phyloP scores from a whole-genome alignment of 257 asterid species.

The Solanum peruvianum region DNA sequence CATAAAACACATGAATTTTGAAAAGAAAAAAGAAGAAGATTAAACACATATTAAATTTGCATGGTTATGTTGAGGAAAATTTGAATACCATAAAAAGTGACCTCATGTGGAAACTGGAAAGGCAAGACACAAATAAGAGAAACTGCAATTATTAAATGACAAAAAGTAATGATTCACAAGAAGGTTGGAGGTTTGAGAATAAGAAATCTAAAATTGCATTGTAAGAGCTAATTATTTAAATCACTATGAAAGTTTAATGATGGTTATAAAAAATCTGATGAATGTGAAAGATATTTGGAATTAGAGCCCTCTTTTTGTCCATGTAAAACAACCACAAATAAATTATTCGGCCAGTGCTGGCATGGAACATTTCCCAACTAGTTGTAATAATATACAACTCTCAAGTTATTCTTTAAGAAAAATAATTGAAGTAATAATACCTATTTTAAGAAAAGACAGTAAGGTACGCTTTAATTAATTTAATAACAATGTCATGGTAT shows the following conservation, averaged over 20 bases:
- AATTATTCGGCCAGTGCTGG: too few relatives aligned
- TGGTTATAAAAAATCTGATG: neutral
- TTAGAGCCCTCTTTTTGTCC: too few relatives aligned
- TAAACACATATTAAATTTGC: too few relatives aligned
- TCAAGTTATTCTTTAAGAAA: neutral
- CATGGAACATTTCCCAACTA: too few relatives aligned
- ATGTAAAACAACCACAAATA: too few relatives aligned
- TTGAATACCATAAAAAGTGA: too few relatives aligned
- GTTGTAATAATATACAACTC: neutral
- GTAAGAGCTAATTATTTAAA: neutral
- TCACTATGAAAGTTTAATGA: neutral
- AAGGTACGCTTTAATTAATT: neutral
- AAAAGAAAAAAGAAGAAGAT: too few relatives aligned
- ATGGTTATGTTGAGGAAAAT: too few relatives aligned
- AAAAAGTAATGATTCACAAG: neutral
- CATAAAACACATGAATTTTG: too few relatives aligned
- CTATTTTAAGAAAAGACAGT: neutral
- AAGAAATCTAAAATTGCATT: neutral
- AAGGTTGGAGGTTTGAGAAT: neutral
- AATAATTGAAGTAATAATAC: neutral
- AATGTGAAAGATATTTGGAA: too few relatives aligned
- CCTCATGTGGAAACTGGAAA: neutral
- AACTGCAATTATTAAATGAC: neutral
- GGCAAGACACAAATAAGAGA: neutral
- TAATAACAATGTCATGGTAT: too few relatives aligned